These are phyloP conservation scores for Allomyces macrogynus DNA, from an alignment of 192 early-diverging fungal species.

Conservation along the genomic window DNA sequence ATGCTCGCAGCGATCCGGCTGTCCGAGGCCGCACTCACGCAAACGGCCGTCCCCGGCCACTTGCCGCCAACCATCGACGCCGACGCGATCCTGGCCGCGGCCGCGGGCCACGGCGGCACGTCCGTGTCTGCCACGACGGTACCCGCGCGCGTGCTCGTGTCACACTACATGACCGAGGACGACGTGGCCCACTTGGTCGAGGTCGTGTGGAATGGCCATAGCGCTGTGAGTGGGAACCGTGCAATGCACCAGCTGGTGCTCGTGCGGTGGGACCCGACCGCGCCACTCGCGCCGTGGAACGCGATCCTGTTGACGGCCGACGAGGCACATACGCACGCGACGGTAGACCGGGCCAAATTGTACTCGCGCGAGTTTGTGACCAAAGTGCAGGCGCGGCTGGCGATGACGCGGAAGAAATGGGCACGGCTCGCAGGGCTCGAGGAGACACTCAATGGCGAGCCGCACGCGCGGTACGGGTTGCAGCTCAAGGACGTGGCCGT, in stretches of 20 bases:
- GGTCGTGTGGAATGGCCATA: slow-evolving; percentile 26
- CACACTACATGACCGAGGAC: slow-evolving; percentile 24
- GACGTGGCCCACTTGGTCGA: slow-evolving; percentile 35
- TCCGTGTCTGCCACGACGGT: background rate
- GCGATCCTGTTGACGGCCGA: slow-evolving; percentile 28
- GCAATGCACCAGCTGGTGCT: slow-evolving; percentile 21
- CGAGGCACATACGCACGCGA: slow-evolving; percentile 32
- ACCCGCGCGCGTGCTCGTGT: slow-evolving; percentile 8
- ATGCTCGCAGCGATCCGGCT: slow-evolving; percentile 19
- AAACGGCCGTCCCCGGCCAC: slow-evolving; percentile 2
- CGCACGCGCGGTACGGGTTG: slow-evolving; percentile 1
- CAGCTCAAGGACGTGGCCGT: slow-evolving; percentile 1
- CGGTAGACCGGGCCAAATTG: slow-evolving; percentile 3
- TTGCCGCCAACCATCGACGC: slow-evolving; percentile 1
- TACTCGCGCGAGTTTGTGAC: slow-evolving; percentile 30
- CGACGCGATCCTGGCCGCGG: background rate
- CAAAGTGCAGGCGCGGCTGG: slow-evolving; percentile 25
- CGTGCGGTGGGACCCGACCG: slow-evolving; percentile 21
- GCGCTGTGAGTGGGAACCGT: slow-evolving; percentile 17
- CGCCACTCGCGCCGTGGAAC: slow-evolving; percentile 30
- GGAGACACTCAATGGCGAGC: slow-evolving; percentile 14
- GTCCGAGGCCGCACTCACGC: slow-evolving; percentile 6
- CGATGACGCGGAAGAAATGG: slow-evolving; percentile 25
- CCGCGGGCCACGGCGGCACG: background rate
- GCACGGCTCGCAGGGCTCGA: slow-evolving; percentile 24